These are phyloP conservation scores for Arthroderma sp. DNA, from an alignment of 2,329 filamentous ascomycete species.

Conservation along the genomic window DNA sequence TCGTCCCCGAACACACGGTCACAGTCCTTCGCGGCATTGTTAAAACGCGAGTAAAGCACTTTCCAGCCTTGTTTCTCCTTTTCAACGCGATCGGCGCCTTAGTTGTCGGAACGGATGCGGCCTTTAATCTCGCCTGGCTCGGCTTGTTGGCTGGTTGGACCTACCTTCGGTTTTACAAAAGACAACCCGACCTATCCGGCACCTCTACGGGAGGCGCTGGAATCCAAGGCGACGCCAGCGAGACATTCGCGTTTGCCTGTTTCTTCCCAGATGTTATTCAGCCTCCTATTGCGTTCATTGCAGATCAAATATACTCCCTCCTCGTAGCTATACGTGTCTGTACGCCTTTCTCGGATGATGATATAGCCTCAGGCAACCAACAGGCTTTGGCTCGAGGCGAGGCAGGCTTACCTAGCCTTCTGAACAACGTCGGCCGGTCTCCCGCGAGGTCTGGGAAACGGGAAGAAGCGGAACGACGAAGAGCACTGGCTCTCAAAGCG, in stretches of 20 bases:
- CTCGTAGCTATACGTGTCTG: conserved; percentile 66
- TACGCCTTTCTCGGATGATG: conserved; percentile 71
- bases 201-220: conserved; percentile 40
- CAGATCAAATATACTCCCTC: conserved; percentile 59
- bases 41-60: conserved; percentile 74
- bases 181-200: conserved; percentile 41
- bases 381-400: conserved; percentile 54
- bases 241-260: conserved; percentile 89
- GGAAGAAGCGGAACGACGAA: conserved; percentile 80
- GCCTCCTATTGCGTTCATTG: conserved; percentile 59
- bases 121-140: conserved; percentile 63
- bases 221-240: conserved; percentile 80
- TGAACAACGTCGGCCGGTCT: conserved; percentile 36
- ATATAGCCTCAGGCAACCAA: conserved; percentile 59
- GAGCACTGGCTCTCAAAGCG: conserved; percentile 79
- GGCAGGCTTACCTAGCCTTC: conserved; percentile 46
- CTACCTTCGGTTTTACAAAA: conserved; percentile 90
- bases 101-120: conserved; percentile 56
- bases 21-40: conserved; percentile 79
- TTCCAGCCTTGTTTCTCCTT: conserved; percentile 61
- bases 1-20: conserved; percentile 92
- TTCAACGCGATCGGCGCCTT: conserved; percentile 56
- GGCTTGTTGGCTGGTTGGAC: conserved; percentile 85
- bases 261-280: conserved; percentile 85
- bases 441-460: conserved; percentile 48